A percentile compares a stretch with the other conserved stretches of the same genome.
phyloP scores from a whole-genome alignment of 1,284 basidiomycete genomes.

The Microbotryum violaceum region DNA sequence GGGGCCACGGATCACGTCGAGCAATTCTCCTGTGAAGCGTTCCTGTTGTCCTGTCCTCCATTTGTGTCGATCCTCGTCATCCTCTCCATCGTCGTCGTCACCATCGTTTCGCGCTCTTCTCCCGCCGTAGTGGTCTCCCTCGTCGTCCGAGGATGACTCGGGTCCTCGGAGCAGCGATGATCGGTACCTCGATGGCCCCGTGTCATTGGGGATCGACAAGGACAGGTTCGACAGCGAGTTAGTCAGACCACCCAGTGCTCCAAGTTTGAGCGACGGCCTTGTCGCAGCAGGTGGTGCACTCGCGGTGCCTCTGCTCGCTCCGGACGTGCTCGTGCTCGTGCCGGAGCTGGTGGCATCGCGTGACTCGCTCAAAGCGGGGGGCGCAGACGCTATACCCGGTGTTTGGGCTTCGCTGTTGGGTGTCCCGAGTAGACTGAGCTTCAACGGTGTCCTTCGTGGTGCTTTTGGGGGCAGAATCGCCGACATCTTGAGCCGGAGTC shows the following conservation, averaged over 20 bases:
- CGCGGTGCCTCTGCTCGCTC: not conserved
- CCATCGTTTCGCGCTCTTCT: not conserved
- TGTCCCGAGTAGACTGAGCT: constrained; percentile 19
- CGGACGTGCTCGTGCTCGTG: not conserved
- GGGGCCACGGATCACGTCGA: constrained; percentile 27
- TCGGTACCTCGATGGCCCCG: constrained; percentile 14
- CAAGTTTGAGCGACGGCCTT: constrained; percentile 16
- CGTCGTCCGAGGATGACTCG: constrained; percentile 24
- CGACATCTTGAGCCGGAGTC: constrained; percentile 6
- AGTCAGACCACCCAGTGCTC: constrained; percentile 4
- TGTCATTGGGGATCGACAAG: constrained; percentile 12
- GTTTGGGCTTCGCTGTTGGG: not conserved
- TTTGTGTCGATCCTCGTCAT: constrained; percentile 4
- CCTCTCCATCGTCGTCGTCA: not conserved
- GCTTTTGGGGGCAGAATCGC: constrained; percentile 28
- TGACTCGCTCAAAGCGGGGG: not conserved
- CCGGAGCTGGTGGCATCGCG: not conserved
- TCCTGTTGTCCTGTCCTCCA: constrained; percentile 28
- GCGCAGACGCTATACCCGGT: constrained; percentile 1
- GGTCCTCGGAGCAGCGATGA: constrained; percentile 16
- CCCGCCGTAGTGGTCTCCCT: constrained; percentile 13
- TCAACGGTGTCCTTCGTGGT: constrained; percentile 17
- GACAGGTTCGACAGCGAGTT: constrained; percentile 8
- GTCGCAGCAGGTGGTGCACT: not conserved
- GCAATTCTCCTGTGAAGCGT: constrained; percentile 25